These are phyloP conservation scores for Ceratocystis lukuohia DNA, from an alignment of 2,329 filamentous ascomycete species.

Conservation along the genomic window DNA sequence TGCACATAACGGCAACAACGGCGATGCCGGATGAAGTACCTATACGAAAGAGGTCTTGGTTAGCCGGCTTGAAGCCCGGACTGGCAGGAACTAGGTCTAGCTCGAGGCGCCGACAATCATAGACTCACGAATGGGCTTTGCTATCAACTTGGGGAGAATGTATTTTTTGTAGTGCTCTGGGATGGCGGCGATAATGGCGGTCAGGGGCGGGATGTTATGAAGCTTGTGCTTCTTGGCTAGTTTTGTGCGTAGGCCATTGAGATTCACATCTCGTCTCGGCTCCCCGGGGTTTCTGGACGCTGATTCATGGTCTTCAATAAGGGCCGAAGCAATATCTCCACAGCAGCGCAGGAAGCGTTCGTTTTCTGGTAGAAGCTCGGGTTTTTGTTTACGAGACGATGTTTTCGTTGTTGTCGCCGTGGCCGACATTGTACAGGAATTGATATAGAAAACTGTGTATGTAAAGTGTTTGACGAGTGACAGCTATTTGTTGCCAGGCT, in stretches of 20 bases:
- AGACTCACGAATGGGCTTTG: slow-evolving; percentile 74
- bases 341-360: slow-evolving; percentile 90
- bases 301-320: slow-evolving; percentile 83
- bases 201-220: slow-evolving; percentile 76
- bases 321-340: slow-evolving; percentile 82
- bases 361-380: slow-evolving; percentile 76
- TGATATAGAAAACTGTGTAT: not conserved
- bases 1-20: slow-evolving; percentile 98
- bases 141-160: slow-evolving; percentile 87
- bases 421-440: slow-evolving; percentile 27
- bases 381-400: slow-evolving; percentile 53
- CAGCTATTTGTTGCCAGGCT: too few relatives aligned
- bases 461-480: not conserved
- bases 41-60: slow-evolving; percentile 25
- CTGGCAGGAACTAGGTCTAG: not conserved
- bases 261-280: slow-evolving; percentile 74
- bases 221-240: slow-evolving; percentile 88
- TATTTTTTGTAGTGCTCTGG: slow-evolving; percentile 99
- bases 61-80: not conserved
- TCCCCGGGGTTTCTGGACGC: slow-evolving; percentile 58
- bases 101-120: too few relatives aligned
- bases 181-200: slow-evolving; percentile 92
- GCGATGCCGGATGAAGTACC: slow-evolving; percentile 93
- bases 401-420: slow-evolving; percentile 48
- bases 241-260: slow-evolving; percentile 76